phyloP scores from a whole-genome alignment of 306 rosid genomes.

The Rosa chinensis region DNA sequence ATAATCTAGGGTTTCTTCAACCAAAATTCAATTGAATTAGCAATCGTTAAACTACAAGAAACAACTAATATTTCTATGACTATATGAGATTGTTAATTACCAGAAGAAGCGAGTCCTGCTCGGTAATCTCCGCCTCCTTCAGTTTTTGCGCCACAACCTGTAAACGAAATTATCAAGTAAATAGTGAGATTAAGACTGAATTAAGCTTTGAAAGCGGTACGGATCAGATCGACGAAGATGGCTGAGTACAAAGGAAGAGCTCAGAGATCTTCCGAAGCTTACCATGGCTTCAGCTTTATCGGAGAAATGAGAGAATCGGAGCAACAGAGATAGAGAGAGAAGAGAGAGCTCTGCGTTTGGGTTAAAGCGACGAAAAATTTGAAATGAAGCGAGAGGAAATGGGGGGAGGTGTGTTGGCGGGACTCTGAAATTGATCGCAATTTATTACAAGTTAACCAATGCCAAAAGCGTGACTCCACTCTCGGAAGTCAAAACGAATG shows the following conservation, averaged over 20 bases:
- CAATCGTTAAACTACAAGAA: neutral
- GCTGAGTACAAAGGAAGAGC: slow-evolving; percentile 6
- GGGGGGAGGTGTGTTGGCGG: slow-evolving; percentile 36
- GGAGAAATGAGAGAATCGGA: slow-evolving; percentile 10
- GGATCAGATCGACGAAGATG: slow-evolving; percentile 21
- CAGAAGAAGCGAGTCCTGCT: slow-evolving; percentile 97
- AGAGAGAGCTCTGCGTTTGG: slow-evolving; percentile 6
- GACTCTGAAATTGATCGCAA: slow-evolving; percentile 7
- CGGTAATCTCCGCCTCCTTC: slow-evolving; percentile 89
- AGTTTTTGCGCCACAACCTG: slow-evolving; percentile 86
- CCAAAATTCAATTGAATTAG: neutral
- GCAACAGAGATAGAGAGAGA: neutral
- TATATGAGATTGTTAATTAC: slow-evolving; percentile 37
- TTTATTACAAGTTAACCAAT: neutral
- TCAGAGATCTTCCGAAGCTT: slow-evolving; percentile 15
- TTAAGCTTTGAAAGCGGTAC: neutral
- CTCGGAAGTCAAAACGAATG: neutral
- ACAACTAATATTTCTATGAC: neutral
- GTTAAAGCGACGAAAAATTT: slow-evolving; percentile 20
- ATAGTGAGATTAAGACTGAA: slow-evolving; percentile 6
- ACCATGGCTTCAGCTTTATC: slow-evolving; percentile 45
- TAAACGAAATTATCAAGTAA: slow-evolving; percentile 9
- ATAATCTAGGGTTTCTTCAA: neutral
- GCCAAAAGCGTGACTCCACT: too few relatives aligned
- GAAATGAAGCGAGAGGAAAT: slow-evolving; percentile 19